Conservation (phyloP, 2,329 filamentous ascomycete genomes). For the Pseudogymnoascus sp. region DNA sequence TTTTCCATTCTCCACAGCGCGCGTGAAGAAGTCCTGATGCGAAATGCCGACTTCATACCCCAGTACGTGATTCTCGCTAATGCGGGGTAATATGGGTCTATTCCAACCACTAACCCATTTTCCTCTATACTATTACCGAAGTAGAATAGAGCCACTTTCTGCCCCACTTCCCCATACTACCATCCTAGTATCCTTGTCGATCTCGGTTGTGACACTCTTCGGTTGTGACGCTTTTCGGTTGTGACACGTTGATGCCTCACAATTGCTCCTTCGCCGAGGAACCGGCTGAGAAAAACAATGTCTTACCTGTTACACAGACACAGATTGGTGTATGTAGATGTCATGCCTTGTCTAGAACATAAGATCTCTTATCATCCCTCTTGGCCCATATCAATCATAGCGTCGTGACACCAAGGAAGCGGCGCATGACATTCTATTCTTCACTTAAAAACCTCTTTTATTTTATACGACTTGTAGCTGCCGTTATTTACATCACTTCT, state of each 20-base stretch:
- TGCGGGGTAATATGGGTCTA: background rate
- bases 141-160: background rate
- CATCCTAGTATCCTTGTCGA: background rate
- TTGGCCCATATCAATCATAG: background rate
- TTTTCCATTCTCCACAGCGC: background rate
- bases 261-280: constrained; percentile 39
- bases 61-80: background rate
- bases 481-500: background rate
- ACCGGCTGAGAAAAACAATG: background rate
- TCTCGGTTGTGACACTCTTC: background rate
- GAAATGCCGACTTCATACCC: background rate
- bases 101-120: background rate
- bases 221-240: constrained; percentile 38
- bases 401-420: background rate
- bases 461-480: background rate
- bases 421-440: background rate
- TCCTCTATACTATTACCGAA: background rate
- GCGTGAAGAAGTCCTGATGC: background rate
- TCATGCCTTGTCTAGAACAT: background rate
- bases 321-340: background rate
- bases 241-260: constrained; percentile 40
- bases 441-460: constrained; percentile 33
- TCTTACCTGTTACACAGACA: background rate
- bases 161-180: constrained; percentile 13
- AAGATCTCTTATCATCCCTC: background rate